These are phyloP conservation scores for Eucalyptus urophylla DNA, from an alignment of 345 rosid species.

Conservation along the genomic window DNA sequence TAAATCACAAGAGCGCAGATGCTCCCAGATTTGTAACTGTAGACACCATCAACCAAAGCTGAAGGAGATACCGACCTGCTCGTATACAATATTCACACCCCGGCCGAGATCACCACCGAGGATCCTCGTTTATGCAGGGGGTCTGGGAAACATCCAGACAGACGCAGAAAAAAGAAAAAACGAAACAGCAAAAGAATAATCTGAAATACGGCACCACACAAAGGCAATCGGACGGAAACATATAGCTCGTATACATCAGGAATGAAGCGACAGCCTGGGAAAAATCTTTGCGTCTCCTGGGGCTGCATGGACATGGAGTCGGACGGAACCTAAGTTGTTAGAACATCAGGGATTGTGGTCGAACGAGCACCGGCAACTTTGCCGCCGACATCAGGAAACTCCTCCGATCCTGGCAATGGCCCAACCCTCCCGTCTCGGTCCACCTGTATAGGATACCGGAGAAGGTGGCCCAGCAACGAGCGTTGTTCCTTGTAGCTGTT, in stretches of 20 bases:
- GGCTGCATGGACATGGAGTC: neutral
- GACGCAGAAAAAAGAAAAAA: neutral
- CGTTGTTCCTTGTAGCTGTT: constrained; percentile 18
- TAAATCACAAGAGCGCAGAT: neutral
- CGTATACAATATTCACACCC: neutral
- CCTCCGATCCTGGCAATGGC: constrained; percentile 47
- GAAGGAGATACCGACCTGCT: neutral
- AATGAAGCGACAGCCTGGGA: neutral
- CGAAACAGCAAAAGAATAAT: neutral
- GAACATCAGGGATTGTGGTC: constrained; percentile 37
- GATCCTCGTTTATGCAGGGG: neutral
- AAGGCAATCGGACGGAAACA: neutral
- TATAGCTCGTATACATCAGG: neutral
- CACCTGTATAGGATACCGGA: constrained; percentile 65
- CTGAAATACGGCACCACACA: neutral
- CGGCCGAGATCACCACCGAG: neutral
- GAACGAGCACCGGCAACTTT: constrained; percentile 59
- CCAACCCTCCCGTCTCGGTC: constrained; percentile 45
- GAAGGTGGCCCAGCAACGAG: constrained; percentile 67
- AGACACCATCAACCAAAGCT: neutral
- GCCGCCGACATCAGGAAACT: constrained; percentile 89
- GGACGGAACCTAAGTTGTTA: constrained; percentile 43
- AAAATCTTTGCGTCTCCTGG: neutral
- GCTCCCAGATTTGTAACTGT: neutral
- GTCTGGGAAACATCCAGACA: neutral